These are phyloP conservation scores for Chlorella sp. DNA, from an alignment of 139 green algal genomes.

Conservation along the genomic window DNA sequence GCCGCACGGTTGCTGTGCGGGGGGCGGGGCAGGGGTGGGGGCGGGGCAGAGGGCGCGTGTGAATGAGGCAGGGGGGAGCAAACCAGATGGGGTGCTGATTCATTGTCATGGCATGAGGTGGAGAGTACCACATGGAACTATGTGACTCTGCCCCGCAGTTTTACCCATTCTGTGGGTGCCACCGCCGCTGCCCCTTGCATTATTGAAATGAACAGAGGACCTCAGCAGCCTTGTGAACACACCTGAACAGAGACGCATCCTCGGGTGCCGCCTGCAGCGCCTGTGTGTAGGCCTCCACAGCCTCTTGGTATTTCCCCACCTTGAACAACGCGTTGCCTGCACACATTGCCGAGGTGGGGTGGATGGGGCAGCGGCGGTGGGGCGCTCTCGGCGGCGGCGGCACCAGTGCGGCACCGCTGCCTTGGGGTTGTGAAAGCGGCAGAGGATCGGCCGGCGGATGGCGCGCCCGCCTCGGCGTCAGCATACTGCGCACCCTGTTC, in stretches of 20 bases:
- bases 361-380: background rate
- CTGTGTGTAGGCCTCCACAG: slow-evolving; percentile 55
- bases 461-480: no score
- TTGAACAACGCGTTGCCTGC: slow-evolving; percentile 57
- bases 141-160: background rate
- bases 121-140: background rate
- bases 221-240: background rate
- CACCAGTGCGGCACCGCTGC: no score
- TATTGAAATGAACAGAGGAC: no score
- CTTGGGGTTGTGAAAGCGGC: no score
- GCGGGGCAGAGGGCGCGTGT: no score
- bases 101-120: background rate
- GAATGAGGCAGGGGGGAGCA: no score
- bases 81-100: no score
- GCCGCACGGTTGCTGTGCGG: slow-evolving; percentile 66
- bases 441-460: no score
- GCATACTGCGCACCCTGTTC: no score
- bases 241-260: background rate
- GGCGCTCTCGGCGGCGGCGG: no score
- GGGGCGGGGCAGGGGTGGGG: background rate
- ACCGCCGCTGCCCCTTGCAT: no score
- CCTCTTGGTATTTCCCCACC: slow-evolving; percentile 40
- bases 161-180: no score
- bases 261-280: slow-evolving; percentile 57
- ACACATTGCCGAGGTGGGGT: background rate